phyloP scores from a whole-genome alignment of 129 eudicot genomes.

The Saposhnikovia divaricata region DNA sequence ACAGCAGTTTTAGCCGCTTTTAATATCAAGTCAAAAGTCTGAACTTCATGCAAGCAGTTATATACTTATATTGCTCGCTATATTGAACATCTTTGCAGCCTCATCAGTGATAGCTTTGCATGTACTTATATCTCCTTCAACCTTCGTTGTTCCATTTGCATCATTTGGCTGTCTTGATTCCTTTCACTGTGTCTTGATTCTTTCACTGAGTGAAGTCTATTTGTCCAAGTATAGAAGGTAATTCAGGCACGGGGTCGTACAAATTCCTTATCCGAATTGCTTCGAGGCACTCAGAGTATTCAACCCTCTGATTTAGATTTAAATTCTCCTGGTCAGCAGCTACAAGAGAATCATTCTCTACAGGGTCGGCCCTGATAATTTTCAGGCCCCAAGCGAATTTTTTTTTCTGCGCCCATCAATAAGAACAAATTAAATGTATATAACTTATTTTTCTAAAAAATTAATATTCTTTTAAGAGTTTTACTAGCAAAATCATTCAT shows the following conservation, averaged over 20 bases:
- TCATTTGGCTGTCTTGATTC: no score
- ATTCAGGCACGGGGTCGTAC: conserved; percentile 31
- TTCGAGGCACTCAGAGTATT: background rate
- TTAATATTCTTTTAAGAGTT: no score
- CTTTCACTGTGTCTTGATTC: no score
- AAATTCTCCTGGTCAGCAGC: conserved; percentile 12
- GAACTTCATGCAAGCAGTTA: background rate
- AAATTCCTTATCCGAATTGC: conserved; percentile 24
- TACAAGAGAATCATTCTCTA: conserved; percentile 10
- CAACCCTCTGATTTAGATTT: conserved; percentile 21
- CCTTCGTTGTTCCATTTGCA: conserved; percentile 2
- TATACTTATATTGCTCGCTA: background rate
- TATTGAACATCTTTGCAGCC: conserved; percentile 1
- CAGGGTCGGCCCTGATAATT: no score
- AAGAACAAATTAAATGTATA: no score
- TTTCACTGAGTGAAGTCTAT: no score
- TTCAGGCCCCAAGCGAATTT: no score
- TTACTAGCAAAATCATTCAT: no score
- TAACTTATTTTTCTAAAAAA: no score
- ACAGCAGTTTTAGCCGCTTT: conserved; percentile 24
- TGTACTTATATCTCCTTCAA: conserved; percentile 21
- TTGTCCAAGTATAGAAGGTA: conserved; percentile 85
- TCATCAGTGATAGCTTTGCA: conserved; percentile 11
- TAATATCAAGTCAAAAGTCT: background rate
- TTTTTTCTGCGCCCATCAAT: no score